These are phyloP conservation scores for Elongisporangium senticosum DNA, from an alignment of 352 stramenopile species.

Conservation along the genomic window DNA sequence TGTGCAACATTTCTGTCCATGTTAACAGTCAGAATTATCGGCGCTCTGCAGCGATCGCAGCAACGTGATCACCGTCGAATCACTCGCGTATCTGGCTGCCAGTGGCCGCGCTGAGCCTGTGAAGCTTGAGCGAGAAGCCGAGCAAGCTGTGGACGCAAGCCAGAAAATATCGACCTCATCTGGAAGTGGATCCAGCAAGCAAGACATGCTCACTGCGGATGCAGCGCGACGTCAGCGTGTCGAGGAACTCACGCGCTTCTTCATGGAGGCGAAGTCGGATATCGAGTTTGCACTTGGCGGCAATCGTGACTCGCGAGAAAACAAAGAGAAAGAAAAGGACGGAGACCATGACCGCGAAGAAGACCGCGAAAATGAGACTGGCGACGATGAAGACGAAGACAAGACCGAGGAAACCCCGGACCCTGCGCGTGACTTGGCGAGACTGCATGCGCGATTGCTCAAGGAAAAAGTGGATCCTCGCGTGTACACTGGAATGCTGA, in stretches of 20 bases:
- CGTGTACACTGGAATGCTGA: slow-evolving; percentile 75
- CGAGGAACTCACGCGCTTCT: slow-evolving; percentile 84
- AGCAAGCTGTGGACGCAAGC: slow-evolving; percentile 18
- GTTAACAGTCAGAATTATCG: slow-evolving; percentile 46
- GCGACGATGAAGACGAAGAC: slow-evolving; percentile 53
- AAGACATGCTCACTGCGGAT: slow-evolving; percentile 72
- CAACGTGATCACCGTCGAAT: slow-evolving; percentile 71
- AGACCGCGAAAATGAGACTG: slow-evolving; percentile 43
- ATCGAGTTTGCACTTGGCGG: slow-evolving; percentile 84
- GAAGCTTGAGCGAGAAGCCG: slow-evolving; percentile 64
- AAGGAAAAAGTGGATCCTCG: slow-evolving; percentile 67
- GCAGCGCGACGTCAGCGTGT: slow-evolving; percentile 72
- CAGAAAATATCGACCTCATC: slow-evolving; percentile 11
- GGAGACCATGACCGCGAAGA: slow-evolving; percentile 59
- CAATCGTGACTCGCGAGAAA: slow-evolving; percentile 58
- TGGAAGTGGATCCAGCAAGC: slow-evolving; percentile 27
- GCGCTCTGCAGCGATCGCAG: slow-evolving; percentile 67
- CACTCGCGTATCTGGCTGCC: slow-evolving; percentile 59
- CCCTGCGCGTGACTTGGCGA: slow-evolving; percentile 37
- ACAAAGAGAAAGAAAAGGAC: slow-evolving; percentile 68
- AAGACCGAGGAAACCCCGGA: slow-evolving; percentile 38
- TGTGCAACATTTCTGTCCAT: slow-evolving; percentile 1
- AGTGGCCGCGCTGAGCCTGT: slow-evolving; percentile 56
- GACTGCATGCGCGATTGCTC: slow-evolving; percentile 46
- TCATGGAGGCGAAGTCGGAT: slow-evolving; percentile 88